A percentile compares a stretch with the other conserved stretches of the same genome.
These are phyloP conservation scores for Iris pallida DNA, from an alignment of 116 monocot species.

Conservation along the genomic window DNA sequence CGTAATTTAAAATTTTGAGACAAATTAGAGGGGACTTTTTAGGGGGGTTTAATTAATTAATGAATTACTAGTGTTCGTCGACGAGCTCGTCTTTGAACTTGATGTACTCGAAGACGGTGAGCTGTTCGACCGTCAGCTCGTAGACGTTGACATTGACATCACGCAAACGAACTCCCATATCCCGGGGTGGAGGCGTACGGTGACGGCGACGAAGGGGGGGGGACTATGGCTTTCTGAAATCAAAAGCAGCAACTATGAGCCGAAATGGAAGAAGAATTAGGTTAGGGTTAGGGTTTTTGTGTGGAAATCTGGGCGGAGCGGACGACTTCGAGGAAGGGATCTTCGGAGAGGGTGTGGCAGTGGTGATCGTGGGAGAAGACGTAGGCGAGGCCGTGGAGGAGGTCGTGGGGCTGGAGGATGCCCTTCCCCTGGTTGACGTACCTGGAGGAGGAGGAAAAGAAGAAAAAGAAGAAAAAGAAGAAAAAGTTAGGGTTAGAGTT, in stretches of 20 bases:
- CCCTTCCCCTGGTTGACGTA: constrained; percentile 81
- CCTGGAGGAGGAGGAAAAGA: constrained; percentile 14
- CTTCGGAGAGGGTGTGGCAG: constrained; percentile 44
- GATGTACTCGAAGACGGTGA: constrained; percentile 68
- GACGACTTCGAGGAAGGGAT: constrained; percentile 73
- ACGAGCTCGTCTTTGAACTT: constrained; percentile 90
- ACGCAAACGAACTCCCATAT: constrained; percentile 95
- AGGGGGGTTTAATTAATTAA: no score
- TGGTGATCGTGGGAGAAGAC: constrained; percentile 37
- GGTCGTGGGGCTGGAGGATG: constrained; percentile 86
- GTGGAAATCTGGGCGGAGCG: constrained; percentile 55
- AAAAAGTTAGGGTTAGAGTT: no score
- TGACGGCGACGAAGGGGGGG: constrained; percentile 93
- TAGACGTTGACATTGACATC: constrained; percentile 86
- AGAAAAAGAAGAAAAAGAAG: no score
- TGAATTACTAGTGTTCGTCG: constrained; percentile 31
- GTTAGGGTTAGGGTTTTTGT: no score
- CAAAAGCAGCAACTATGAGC: no score
- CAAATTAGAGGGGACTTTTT: constrained; percentile 2
- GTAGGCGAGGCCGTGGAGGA: constrained; percentile 65
- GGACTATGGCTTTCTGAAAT: constrained; percentile 79
- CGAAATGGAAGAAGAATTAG: not conserved
- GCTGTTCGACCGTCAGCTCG: constrained; percentile 86
- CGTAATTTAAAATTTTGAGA: not conserved
- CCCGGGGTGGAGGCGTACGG: constrained; percentile 78